Base-by-base conservation (phyloP, 129 eudicot genomes). In the Artemisia annua region DNA sequence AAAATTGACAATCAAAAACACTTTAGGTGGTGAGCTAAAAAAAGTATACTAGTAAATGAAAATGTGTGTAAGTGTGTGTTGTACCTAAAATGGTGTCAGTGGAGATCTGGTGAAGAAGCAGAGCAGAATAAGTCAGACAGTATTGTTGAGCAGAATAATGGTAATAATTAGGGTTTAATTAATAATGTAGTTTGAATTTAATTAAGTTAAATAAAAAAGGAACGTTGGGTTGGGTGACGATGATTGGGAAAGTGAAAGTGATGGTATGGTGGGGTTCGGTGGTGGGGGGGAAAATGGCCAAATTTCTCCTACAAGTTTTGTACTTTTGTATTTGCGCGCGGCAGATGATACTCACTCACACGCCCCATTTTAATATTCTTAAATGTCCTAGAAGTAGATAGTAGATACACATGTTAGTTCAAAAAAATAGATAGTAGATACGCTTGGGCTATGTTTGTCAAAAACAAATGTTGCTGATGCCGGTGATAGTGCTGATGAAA, bases 221-320 rank as follows among this genome's bases (percentile, higher is more conserved):
- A 75, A 54, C 7, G n/a, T n/a, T n/a, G n/a, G n/a, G 43, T 5
- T 5, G 8, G 43, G 7, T 35, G 43, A 35, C 43, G 51, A 69
- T 50, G 81, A 69, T 69, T 69, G 77, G 82, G 82, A 78, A 71
- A 71, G 77, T 64, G 82, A 78, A 26, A 67, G 73, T 35, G 82
- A 78, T 65, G 35, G 35, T n/a, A 3, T 30, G 35, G 35, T 30
- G 26, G 26, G 26, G 26, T 24, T 1, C 0, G 22, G 71, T 43
- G 60, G 26, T n/a, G n/a, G 16, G 52, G 68, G 77, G 51, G 71
- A 60, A 46, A 78, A 71, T 30, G 35, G n/a, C n/a, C n/a, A n/a
- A n/a, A n/a, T n/a, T n/a, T 78, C 63, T 78, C 59, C 61, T 71
- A 78, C 50, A 78, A 50, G 52, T 70, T 54, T 48, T 63, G 67